These are phyloP conservation scores for Xylariomycetidae sp. DNA, from an alignment of 2,329 filamentous ascomycete genomes.

Conservation along the genomic window DNA sequence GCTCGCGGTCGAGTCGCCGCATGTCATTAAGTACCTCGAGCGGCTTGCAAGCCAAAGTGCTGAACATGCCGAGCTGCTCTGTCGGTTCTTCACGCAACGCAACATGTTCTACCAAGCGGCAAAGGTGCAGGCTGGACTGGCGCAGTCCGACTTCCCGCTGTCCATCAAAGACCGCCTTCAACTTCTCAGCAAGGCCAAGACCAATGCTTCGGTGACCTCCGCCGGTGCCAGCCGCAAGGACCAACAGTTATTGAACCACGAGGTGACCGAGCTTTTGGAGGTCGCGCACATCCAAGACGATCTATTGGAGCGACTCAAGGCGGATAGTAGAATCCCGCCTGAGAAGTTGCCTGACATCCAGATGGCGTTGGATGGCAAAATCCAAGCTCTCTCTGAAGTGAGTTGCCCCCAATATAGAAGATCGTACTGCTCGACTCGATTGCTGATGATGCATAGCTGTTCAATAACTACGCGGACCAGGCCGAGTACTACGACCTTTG, in stretches of 20 bases:
- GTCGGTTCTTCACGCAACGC: constrained; percentile 84
- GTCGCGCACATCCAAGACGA: constrained; percentile 95
- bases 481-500: constrained; percentile 92
- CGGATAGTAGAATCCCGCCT: constrained; percentile 62
- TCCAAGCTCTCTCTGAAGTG: constrained; percentile 71
- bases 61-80: constrained; percentile 82
- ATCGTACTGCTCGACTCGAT: not conserved
- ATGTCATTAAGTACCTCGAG: constrained; percentile 80
- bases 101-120: constrained; percentile 82
- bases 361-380: constrained; percentile 66
- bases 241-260: constrained; percentile 78
- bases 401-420: constrained; percentile 27
- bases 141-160: constrained; percentile 73
- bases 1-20: constrained; percentile 75
- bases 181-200: constrained; percentile 84
- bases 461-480: constrained; percentile 84
- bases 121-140: constrained; percentile 75
- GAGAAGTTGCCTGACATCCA: constrained; percentile 61
- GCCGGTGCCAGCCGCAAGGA: constrained; percentile 70
- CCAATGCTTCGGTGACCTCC: constrained; percentile 81
- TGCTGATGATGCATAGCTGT: constrained; percentile 54
- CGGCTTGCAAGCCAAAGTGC: constrained; percentile 67
- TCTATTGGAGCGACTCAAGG: constrained; percentile 68
- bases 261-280: constrained; percentile 80
- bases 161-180: constrained; percentile 81